Percentiles rank a stretch among this genome's conserved stretches.
Evolutionary conservation across 2,329 filamentous ascomycete species (phyloP).

Genomic region (Mariannaea sp.): DNA sequence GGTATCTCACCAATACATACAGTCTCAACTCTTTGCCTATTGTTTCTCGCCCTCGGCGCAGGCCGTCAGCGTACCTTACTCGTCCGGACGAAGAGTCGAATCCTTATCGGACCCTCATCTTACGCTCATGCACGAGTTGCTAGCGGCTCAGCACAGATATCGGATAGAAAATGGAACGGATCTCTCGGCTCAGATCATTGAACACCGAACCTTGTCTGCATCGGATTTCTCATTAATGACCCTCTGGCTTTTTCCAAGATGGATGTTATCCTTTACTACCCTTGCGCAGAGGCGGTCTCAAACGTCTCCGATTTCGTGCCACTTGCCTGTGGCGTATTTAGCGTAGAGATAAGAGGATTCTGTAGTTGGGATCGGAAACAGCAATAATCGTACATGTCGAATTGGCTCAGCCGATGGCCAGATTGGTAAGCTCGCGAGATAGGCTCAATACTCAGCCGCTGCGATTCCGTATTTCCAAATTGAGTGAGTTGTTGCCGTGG

Average conservation of each 20-base stretch:
- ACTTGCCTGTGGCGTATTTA: constrained; percentile 26
- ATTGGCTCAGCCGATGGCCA: background rate
- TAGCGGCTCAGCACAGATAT: constrained; percentile 12
- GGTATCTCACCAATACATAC: too few species aligned
- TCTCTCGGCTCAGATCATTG: constrained; percentile 10
- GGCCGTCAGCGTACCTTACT: background rate
- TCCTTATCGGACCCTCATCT: constrained; percentile 15
- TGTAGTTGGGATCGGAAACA: background rate
- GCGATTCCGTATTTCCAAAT: background rate
- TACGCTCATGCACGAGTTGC: constrained; percentile 5
- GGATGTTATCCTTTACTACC: background rate
- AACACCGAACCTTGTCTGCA: background rate
- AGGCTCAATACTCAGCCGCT: constrained; percentile 9
- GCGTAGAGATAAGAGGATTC: constrained; percentile 29
- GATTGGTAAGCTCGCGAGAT: constrained; percentile 12
- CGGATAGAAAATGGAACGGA: constrained; percentile 4
- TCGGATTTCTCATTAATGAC: constrained; percentile 13
- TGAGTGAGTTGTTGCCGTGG: constrained; percentile 7
- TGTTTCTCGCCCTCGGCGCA: constrained; percentile 2
- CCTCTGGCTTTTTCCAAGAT: background rate
- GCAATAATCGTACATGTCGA: background rate
- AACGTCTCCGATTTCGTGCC: constrained; percentile 1
- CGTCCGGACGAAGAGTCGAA: background rate
- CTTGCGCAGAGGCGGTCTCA: constrained; percentile 22
- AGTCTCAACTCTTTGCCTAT: too few species aligned